Conservation (phyloP, 2,329 filamentous ascomycete species). For the Cladobotryum mycophilum region DNA sequence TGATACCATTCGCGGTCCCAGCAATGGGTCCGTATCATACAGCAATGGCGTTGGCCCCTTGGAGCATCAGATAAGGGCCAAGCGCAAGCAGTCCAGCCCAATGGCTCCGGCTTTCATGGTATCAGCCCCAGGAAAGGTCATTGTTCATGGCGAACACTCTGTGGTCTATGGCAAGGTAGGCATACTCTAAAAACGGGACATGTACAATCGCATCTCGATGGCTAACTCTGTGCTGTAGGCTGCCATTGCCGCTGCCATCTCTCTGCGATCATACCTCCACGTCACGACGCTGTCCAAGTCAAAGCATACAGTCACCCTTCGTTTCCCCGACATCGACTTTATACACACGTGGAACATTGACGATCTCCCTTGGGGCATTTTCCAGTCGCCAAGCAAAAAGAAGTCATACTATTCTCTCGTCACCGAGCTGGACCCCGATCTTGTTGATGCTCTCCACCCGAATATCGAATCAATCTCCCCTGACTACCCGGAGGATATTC, state of each 20-base stretch:
- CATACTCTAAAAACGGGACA: background rate
- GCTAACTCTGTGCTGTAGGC: slow-evolving; percentile 43
- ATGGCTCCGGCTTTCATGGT: slow-evolving; percentile 94
- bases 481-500: slow-evolving; percentile 58
- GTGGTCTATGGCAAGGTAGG: slow-evolving; percentile 92
- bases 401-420: slow-evolving; percentile 91
- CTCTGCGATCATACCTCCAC: slow-evolving; percentile 90
- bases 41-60: slow-evolving; percentile 19
- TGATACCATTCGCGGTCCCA: slow-evolving; percentile 19
- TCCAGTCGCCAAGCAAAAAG: slow-evolving; percentile 77
- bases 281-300: slow-evolving; percentile 93
- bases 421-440: slow-evolving; percentile 74
- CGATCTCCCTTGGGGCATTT: slow-evolving; percentile 77
- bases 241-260: slow-evolving; percentile 91
- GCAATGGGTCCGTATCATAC: slow-evolving; percentile 18
- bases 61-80: slow-evolving; percentile 32
- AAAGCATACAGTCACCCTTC: slow-evolving; percentile 76
- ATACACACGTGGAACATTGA: slow-evolving; percentile 93
- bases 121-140: slow-evolving; percentile 95
- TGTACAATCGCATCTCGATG: background rate
- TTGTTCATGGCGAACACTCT: slow-evolving; percentile 95
- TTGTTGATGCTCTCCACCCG: slow-evolving; percentile 74
- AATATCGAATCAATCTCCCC: slow-evolving; percentile 67
- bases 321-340: slow-evolving; percentile 86
- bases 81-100: slow-evolving; percentile 54